Evolutionary conservation across 371 early-diverging fungal genomes (phyloP), one percentile per base, ranked within the genome.

Genomic region (Umbelopsis sp.): DNA sequence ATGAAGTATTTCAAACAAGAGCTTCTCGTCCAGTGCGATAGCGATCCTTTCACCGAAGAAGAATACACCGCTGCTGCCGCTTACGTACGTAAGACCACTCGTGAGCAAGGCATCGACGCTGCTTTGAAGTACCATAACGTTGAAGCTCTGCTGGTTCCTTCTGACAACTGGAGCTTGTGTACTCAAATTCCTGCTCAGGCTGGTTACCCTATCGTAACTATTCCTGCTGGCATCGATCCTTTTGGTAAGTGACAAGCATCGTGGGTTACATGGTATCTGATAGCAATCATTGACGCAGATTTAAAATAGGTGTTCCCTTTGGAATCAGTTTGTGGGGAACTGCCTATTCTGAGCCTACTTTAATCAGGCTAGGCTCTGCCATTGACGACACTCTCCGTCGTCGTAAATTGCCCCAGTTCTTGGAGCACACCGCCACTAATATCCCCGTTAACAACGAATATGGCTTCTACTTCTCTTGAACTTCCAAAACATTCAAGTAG

Each of bases 381-480:
- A 51, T 69, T 53, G 69, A 69, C 20, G 64, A 69, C 50, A 65
- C 69, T 16, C 63, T 69, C 44, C 68, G 68, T 44, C 68, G 63
- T 11, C 57, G 68, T 37, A 12, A 37, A 20, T 16, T 48, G 8
- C 68, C 68, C 16, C 44, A 44, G 6, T 68, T 68, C 38, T 63
- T 44, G 7, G 63, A 63, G 8, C 20, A 44, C 25, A 20, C 38
- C 2, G 63, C 68, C 22, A 53, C 57, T 24, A 46, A 62, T 22
- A 63, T 68, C 8, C 68, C 68, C 37, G 63, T 68, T 35, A 25
- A 37, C 16, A 44, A 68, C 25, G 63, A 57, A 41, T 63, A 53
- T 22, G 69, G 69, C 6, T 18, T 65, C n/a, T 53, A 69, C 38
- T 50, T 35, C 37, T 44, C 57, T 32, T 57, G 32, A 29, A 29